These are phyloP conservation scores for Neocucurbitaria cava DNA, from an alignment of 2,329 filamentous ascomycete species.

Conservation along the genomic window DNA sequence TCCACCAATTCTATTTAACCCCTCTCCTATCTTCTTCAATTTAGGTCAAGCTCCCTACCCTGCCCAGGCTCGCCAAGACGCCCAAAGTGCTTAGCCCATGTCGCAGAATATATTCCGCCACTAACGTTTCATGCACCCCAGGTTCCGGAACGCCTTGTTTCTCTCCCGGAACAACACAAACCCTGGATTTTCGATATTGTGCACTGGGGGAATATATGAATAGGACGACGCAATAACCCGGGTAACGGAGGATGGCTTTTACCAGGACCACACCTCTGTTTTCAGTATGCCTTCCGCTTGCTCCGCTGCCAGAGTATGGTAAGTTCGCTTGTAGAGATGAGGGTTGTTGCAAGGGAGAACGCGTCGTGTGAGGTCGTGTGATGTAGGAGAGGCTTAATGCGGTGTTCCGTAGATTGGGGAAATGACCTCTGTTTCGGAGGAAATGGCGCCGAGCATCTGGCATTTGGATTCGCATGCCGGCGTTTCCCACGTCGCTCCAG, in stretches of 20 bases:
- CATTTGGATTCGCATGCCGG: constrained; percentile 1
- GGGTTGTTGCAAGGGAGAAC: too few relatives aligned
- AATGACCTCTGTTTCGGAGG: constrained; percentile 26
- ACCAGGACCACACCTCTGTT: too few relatives aligned
- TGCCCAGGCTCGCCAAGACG: constrained; percentile 21
- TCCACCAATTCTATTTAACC: background rate
- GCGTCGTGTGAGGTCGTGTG: background rate
- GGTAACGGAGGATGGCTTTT: background rate
- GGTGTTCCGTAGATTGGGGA: constrained; percentile 16
- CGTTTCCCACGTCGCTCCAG: background rate
- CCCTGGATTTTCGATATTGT: background rate
- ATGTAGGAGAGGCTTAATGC: background rate
- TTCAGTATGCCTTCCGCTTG: background rate
- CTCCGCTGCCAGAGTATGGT: too few relatives aligned
- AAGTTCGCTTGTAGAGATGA: too few relatives aligned
- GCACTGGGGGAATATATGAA: background rate
- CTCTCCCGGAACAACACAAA: background rate
- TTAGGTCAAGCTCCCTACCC: constrained; percentile 7
- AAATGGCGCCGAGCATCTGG: constrained; percentile 26
- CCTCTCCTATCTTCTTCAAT: background rate
- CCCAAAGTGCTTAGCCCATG: constrained; percentile 29
- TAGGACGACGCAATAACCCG: background rate
- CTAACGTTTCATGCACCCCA: constrained; percentile 30
- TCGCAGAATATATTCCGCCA: constrained; percentile 32
- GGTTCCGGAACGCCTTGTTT: background rate